Evolutionary conservation across 345 rosid species (phyloP).

Genomic region (Camelina laxa): DNA sequence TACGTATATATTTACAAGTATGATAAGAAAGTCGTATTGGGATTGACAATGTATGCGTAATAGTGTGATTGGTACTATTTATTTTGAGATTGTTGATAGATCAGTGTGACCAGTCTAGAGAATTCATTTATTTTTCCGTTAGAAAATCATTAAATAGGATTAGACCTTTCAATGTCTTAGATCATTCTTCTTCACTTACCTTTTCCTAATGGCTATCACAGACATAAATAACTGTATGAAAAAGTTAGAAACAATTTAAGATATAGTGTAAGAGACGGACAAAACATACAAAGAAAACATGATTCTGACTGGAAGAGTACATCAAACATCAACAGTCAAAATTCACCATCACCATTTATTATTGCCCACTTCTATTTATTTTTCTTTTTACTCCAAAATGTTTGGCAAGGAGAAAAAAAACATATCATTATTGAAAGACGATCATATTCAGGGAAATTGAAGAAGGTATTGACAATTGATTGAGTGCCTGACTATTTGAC

Average conservation of each 20-base stretch:
- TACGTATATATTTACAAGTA: not conserved
- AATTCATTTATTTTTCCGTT: conserved; percentile 31
- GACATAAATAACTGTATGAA: not conserved
- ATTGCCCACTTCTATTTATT: conserved; percentile 22
- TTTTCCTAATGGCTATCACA: conserved; percentile 23
- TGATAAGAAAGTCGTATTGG: not conserved
- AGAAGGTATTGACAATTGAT: conserved; percentile 2
- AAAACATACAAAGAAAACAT: conserved; percentile 41
- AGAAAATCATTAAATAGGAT: conserved; percentile 25
- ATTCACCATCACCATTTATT: conserved; percentile 43
- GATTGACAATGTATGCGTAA: conserved; percentile 19
- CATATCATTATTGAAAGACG: conserved; percentile 13
- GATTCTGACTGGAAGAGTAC: conserved; percentile 31
- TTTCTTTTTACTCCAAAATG: conserved; percentile 6
- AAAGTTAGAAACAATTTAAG: conserved; percentile 34
- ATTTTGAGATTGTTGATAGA: conserved; percentile 36
- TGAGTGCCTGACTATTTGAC: conserved; percentile 38
- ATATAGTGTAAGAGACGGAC: conserved; percentile 39
- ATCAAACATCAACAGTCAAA: conserved; percentile 31
- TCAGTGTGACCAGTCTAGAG: conserved; percentile 26
- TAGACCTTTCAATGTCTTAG: conserved; percentile 32
- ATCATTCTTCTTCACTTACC: conserved; percentile 35
- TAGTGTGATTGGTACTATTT: conserved; percentile 24
- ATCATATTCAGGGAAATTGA: conserved; percentile 23
- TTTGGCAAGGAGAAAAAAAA: conserved; percentile 8